These are phyloP conservation scores for Camelina sativa DNA, from an alignment of 345 rosid species.

Conservation along the genomic window DNA sequence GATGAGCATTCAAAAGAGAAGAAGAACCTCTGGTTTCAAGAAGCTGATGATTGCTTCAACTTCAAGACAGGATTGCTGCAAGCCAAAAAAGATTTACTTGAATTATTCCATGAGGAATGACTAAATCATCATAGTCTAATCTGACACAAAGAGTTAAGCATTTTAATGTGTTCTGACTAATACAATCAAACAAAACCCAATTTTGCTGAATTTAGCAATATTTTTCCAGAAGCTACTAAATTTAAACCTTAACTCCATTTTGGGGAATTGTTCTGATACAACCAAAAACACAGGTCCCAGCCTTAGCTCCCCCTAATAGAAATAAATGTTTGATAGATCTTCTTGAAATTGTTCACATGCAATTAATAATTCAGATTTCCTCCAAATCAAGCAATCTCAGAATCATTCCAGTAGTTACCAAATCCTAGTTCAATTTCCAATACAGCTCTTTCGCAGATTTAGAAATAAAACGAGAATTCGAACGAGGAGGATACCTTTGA, in stretches of 20 bases:
- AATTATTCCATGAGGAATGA: conserved; percentile 47
- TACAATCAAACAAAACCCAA: neutral
- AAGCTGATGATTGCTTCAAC: conserved; percentile 75
- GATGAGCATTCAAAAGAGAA: conserved; percentile 28
- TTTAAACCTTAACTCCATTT: neutral
- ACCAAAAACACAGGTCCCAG: conserved; percentile 4
- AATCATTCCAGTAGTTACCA: conserved; percentile 6
- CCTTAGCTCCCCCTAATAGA: conserved; percentile 4
- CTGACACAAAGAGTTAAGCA: neutral
- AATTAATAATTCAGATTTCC: conserved; percentile 10
- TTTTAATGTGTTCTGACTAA: no score
- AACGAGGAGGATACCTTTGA: conserved; percentile 55
- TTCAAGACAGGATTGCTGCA: conserved; percentile 49
- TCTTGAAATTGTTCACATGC: neutral
- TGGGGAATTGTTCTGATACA: neutral
- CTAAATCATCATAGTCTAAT: conserved; percentile 11
- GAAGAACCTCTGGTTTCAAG: conserved; percentile 91
- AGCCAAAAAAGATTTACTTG: neutral
- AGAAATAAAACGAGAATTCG: conserved; percentile 20
- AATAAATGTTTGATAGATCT: neutral
- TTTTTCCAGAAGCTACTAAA: neutral
- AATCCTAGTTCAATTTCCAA: conserved; percentile 1
- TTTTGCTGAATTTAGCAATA: neutral
- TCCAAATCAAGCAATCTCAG: conserved; percentile 14
- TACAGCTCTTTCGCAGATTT: neutral